phyloP scores from a whole-genome alignment of 169 alveolate genomes.

The Plasmodium malariae region DNA sequence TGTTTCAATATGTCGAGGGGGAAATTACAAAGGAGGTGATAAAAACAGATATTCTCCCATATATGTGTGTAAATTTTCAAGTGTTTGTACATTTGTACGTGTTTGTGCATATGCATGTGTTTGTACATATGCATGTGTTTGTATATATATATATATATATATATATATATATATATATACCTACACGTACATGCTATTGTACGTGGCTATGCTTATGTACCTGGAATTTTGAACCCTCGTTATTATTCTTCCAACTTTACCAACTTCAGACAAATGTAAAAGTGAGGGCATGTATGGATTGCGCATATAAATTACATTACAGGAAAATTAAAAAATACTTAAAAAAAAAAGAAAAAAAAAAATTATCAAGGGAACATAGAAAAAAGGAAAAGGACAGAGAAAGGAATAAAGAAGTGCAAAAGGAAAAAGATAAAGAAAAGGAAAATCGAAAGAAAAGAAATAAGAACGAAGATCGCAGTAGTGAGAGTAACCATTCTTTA shows the following conservation, averaged over 20 bases:
- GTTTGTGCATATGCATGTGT: not conserved
- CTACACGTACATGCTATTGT: not conserved
- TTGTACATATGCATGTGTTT: not conserved
- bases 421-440: not conserved
- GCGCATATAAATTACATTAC: slow-evolving; percentile 56
- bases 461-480: not conserved
- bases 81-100: not conserved
- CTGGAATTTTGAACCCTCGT: too few relatives aligned
- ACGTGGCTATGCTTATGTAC: not conserved
- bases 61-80: not conserved
- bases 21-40: slow-evolving; percentile 40
- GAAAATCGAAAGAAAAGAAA: not conserved
- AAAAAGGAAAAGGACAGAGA: not conserved
- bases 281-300: slow-evolving; percentile 65
- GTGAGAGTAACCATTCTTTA: slow-evolving; percentile 12
- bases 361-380: not conserved
- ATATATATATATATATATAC: not conserved
- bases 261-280: slow-evolving; percentile 48
- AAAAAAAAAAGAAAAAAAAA: slow-evolving; percentile 36
- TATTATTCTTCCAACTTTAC: not conserved
- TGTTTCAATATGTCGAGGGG: slow-evolving; percentile 40
- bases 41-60: not conserved
- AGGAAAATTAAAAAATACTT: slow-evolving; percentile 58
- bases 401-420: not conserved
- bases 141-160: not conserved